Base-by-base conservation (phyloP, 1,139 yeast species). In the Geotrichum histeridarum region DNA sequence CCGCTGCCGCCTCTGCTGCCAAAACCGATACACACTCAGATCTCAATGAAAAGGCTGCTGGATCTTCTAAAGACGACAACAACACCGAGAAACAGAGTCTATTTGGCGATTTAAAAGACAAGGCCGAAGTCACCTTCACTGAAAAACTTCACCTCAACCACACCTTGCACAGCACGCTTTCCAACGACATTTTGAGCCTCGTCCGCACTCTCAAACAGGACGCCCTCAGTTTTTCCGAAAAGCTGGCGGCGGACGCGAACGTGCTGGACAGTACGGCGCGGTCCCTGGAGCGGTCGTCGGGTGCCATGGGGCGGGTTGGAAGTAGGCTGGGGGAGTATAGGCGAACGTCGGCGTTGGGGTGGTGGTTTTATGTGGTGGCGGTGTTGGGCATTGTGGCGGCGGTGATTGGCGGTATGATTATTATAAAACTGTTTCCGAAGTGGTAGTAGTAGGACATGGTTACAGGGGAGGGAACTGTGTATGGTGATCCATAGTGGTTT, bases 121-220 rank as follows among this genome's bases (percentile, higher is more conserved):
- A 31, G 15, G 31, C 35, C 2, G 30, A 51, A 30, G 43, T 60
- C 42, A 42, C 65, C 0, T 47, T 62, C 41, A 64, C 63, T 12
- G 62, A 61, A 12, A 67, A 67, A 50, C 59, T 70, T 35, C 59
- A 64, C 11, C 57, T 69, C 12, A 71, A 73, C 51, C 65, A 67
- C 30, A 61, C 63, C 33, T 61, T 66, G 35, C 84, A 79, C 57
- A 76, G 67, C 15, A 74, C 67, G 35, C 71, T 70, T 35, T 73
- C 75, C 8, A 68, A 62, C 42, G 78, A 77, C 71, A 78, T 82
- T 63, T 73, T 81, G 31, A 72, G 68, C 39, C 76, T 72, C 65
- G 81, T 77, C 2, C 72, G 76, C 54, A 72, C 72, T n/a, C 79
- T 82, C 62, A 76, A 80, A 67, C 71, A 73, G 46, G 74, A 70